A percentile compares a stretch with the other conserved stretches of the same genome.
Evolutionary conservation across 305 asterid genomes (phyloP).

Genomic region (Fraxinus albicans): DNA sequence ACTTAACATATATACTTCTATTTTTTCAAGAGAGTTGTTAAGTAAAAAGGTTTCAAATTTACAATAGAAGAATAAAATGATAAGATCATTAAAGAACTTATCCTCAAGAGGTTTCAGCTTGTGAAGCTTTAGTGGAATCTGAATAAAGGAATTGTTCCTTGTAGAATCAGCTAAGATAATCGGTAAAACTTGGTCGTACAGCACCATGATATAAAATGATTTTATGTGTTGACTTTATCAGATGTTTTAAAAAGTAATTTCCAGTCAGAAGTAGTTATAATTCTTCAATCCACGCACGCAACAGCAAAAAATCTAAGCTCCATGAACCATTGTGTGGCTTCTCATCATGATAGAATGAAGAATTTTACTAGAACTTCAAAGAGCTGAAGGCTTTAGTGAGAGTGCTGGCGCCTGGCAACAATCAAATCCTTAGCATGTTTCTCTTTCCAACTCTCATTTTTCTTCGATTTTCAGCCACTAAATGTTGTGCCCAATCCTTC

Average conservation of each 20-base stretch:
- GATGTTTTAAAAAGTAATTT: not conserved
- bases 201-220: not conserved
- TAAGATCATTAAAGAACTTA: not conserved
- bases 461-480: constrained; percentile 1
- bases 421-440: not conserved
- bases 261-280: not conserved
- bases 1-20: not conserved
- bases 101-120: not conserved
- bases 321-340: not conserved
- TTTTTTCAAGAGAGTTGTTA: not conserved
- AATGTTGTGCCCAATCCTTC: not conserved
- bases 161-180: not conserved
- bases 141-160: not conserved
- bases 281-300: not conserved
- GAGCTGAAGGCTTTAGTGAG: not conserved
- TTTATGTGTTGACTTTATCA: not conserved
- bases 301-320: not conserved
- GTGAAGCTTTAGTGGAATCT: not conserved
- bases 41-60: not conserved
- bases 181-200: not conserved
- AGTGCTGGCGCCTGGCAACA: not conserved
- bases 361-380: not conserved
- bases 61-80: not conserved
- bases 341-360: not conserved
- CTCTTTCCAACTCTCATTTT: not conserved